Base-by-base conservation (phyloP, 2,329 filamentous ascomycete genomes). In the Hirsutella minnesotensis region DNA sequence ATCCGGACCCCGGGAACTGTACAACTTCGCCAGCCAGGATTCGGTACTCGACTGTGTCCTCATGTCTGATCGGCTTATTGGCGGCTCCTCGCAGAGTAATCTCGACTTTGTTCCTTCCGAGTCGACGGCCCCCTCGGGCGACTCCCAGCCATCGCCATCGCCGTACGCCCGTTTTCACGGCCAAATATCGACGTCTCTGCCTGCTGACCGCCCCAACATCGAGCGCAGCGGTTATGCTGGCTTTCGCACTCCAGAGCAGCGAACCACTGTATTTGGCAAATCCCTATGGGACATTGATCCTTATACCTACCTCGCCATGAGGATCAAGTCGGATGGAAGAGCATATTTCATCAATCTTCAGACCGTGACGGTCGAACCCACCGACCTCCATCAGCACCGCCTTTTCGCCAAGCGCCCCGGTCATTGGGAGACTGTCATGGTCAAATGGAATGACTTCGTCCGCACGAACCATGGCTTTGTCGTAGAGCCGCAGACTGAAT, bases 321-420 rank as follows among this genome's bases (percentile, higher is more conserved):
- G 89, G 13, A 73, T 98, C 53, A 92, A 88, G 61, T 90, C 86
- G 3, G 92, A 96, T 58, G 89, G 88, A 15, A 74, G 92, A 46
- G 83, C 86, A 54, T 98, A 96, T 67, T 86, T 95, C 45, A 79
- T 98, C 55, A 98, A 98, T 62, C 69, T 98, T 15, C 92, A 96
- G 68, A 95, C 89, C 3, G 90, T 98, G 58, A 86, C 85, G 2
- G 81, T 98, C 43, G 86, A 95, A 39, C 85, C 87, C 10, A 90
- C 88, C n/a, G 92, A 98, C 60, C 72, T 98, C 49, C 92, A 96
- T 62, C 92, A 98, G 61, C 92, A 98, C 62, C 73, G 92, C 40
- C 65, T 98, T 4, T 94, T 87, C 52, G 74, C 83, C 9, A 82
- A 81, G 55, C 76, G 77, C 9, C 81, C 85, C 0, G 88, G 88